Evolutionary conservation across 768 basidiomycete genomes (phyloP).

Genomic region (Tylopilus subfusipes): DNA sequence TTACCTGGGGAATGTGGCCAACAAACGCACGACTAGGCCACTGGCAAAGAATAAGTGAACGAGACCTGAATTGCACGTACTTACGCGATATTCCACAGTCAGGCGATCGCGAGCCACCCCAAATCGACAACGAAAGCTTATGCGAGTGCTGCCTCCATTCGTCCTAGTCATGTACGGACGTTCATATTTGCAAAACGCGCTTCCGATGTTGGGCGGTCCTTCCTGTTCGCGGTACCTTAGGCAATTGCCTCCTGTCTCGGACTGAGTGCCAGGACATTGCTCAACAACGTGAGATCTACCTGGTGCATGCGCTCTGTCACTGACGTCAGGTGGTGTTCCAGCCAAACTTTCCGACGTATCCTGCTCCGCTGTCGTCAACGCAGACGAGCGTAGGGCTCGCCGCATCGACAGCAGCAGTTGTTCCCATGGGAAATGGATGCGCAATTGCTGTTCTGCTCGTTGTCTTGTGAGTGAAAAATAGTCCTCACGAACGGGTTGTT

Average conservation of each 20-base stretch:
- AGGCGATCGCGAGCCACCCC: not conserved
- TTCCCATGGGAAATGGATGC: conserved; percentile 44
- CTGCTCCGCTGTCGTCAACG: conserved; percentile 33
- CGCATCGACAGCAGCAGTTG: conserved; percentile 44
- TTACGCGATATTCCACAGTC: not conserved
- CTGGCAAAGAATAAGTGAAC: conserved; percentile 41
- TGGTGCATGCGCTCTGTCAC: too few relatives aligned
- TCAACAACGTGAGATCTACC: conserved; percentile 25
- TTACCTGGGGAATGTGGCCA: not conserved
- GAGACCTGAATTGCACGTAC: not conserved
- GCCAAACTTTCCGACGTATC: conserved; percentile 53
- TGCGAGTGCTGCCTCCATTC: not conserved
- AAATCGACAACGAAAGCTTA: not conserved
- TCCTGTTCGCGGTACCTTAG: conserved; percentile 22
- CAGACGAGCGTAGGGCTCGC: conserved; percentile 44
- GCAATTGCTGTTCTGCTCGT: conserved; percentile 41
- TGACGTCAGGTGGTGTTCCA: conserved; percentile 13
- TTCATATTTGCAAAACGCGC: not conserved
- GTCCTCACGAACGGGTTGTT: not conserved
- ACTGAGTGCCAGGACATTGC: conserved; percentile 38
- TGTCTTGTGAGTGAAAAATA: conserved; percentile 31
- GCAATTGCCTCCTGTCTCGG: conserved; percentile 46
- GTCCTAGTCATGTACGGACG: too few relatives aligned
- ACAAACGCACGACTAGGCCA: conserved; percentile 34
- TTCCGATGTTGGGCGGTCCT: conserved; percentile 52